Conservation (phyloP, 345 rosid species). For the Toxicodendron radicans region DNA sequence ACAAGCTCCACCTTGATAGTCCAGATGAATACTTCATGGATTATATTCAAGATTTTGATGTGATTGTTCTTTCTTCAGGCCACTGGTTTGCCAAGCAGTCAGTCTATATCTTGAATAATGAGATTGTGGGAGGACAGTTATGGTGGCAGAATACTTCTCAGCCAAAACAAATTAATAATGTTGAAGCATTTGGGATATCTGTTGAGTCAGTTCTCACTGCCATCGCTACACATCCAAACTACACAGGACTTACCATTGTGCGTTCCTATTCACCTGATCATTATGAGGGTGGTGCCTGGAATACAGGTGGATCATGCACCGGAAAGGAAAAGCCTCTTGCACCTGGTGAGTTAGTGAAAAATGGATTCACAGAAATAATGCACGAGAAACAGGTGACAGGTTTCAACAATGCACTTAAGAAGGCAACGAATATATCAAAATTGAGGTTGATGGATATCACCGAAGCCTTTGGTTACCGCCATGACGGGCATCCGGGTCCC, state of each 20-base stretch:
- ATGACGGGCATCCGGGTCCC: conserved; percentile 97
- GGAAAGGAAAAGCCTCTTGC: conserved; percentile 75
- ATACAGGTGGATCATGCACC: conserved; percentile 95
- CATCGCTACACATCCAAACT: conserved; percentile 68
- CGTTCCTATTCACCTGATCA: conserved; percentile 95
- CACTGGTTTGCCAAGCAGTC: conserved; percentile 99
- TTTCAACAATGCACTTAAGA: conserved; percentile 49
- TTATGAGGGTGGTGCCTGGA: conserved; percentile 98
- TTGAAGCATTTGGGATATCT: conserved; percentile 88
- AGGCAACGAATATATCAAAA: conserved; percentile 45
- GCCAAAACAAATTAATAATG: conserved; percentile 69
- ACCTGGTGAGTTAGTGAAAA: conserved; percentile 64
- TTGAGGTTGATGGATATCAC: conserved; percentile 88
- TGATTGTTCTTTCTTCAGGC: conserved; percentile 84
- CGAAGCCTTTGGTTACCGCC: conserved; percentile 76
- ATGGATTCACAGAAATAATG: conserved; percentile 77
- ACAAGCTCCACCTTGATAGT: conserved; percentile 83
- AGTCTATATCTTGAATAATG: conserved; percentile 70
- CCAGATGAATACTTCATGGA: conserved; percentile 80
- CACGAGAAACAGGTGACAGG: conserved; percentile 77
- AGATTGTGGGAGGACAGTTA: conserved; percentile 90
- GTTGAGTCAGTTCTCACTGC: conserved; percentile 76
- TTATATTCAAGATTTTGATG: conserved; percentile 63
- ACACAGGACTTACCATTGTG: conserved; percentile 71
- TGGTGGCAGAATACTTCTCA: conserved; percentile 88